Base-by-base conservation (phyloP, 1,284 basidiomycete species). In the Leccinum griseonigrum region DNA sequence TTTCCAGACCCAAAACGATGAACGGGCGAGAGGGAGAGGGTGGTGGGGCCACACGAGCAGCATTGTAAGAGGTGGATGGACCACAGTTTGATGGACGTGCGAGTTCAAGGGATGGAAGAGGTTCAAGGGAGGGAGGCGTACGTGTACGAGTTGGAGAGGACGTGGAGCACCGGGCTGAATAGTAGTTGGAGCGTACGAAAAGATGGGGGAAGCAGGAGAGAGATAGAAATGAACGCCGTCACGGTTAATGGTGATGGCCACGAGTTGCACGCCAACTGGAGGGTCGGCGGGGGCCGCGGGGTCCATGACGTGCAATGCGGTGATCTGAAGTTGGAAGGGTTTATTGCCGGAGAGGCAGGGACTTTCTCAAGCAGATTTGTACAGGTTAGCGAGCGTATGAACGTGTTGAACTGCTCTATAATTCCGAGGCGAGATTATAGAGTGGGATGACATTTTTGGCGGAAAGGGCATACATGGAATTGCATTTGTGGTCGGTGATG, bases 391-490 rank as follows among this genome's bases (percentile, higher is more conserved):
- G 13, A 91, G 72, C 0, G 86, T 87, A 69, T 91, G 90, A 5
- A 88, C 68, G 63, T 86, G 85, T 60, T 88, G 85, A 26, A 91
- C 76, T 50, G 82, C 71, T 71, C 87, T 91, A 59, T 11, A 34
- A 34, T 34, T 89, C 86, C 18, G 82, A 78, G 54, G 76, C 78
- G 7, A 87, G 79, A 64, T 79, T 81, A 71, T 88, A 91, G 16
- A 94, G 77, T 3, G 86, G 85, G 63, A 95, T 88, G 40, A 82
- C 78, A 69, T 87, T 89, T 68, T 85, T 86, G 14, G 84, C 80
- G 10, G 87, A 86, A 60, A 94, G 78, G 1, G 91, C 84, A 72
- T 95, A 95, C 67, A 95, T 82, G 68, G 85, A 85, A 60, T 85
- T 83, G 60, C 93, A 81, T 43, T 81, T 77, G 32, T 75, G 66